A percentile compares a stretch with the other conserved stretches of the same genome.
phyloP scores from a whole-genome alignment of 768 basidiomycete genomes.

The Trametes meyenii region DNA sequence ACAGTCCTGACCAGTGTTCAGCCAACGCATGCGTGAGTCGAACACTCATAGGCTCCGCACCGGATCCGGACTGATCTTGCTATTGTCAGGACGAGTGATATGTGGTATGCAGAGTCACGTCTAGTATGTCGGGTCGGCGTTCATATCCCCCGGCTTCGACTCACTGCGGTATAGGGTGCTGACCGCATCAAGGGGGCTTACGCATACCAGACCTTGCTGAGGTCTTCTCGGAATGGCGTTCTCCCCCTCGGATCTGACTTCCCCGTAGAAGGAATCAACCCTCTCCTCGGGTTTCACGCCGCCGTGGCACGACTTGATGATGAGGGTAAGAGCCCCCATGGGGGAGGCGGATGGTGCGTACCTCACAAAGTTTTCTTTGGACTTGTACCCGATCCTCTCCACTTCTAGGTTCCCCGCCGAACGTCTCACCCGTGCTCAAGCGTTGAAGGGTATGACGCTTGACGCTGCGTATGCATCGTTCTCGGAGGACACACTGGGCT shows the following conservation, averaged over 20 bases:
- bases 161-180: conserved; percentile 54
- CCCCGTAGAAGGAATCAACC: conserved; percentile 90
- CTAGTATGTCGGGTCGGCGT: conserved; percentile 47
- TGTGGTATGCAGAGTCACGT: conserved; percentile 88
- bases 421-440: conserved; percentile 76
- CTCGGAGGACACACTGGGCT: conserved; percentile 69
- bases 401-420: conserved; percentile 69
- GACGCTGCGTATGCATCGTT: conserved; percentile 91
- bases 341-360: conserved; percentile 76
- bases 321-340: conserved; percentile 81
- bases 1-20: conserved; percentile 92
- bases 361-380: too few relatives aligned
- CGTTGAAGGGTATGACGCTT: conserved; percentile 88
- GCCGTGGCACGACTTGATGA: conserved; percentile 74
- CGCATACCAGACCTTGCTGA: conserved; percentile 79
- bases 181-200: conserved; percentile 87
- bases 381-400: background rate
- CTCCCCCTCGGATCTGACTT: conserved; percentile 92
- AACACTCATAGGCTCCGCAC: background rate
- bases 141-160: background rate
- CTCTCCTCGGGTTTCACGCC: conserved; percentile 88
- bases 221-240: conserved; percentile 55
- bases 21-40: conserved; percentile 85
- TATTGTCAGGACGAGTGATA: conserved; percentile 73
- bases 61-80: background rate